Conservation (phyloP, 2,329 filamentous ascomycete genomes). For the Aspergillus clavatus region DNA sequence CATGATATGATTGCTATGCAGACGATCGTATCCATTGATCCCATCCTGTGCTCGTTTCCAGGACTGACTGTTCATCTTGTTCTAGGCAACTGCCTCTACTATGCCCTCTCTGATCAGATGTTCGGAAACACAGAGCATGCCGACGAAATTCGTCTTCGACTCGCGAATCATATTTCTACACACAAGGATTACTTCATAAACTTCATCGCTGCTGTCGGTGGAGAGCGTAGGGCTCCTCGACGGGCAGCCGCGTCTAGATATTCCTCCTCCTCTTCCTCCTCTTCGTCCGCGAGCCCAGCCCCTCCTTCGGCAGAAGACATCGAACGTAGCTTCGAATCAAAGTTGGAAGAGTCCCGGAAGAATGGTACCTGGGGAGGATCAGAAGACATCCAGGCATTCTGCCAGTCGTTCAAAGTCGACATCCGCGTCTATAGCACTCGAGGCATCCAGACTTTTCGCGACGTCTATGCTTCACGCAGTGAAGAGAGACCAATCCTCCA, state of each 20-base stretch:
- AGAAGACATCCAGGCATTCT: constrained; percentile 63
- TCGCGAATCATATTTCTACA: constrained; percentile 59
- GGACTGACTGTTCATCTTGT: constrained; percentile 20
- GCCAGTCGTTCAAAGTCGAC: constrained; percentile 56
- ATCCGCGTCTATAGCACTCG: constrained; percentile 55
- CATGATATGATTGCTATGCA: constrained; percentile 3
- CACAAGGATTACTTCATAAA: constrained; percentile 59
- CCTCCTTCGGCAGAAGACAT: constrained; percentile 49
- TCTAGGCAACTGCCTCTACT: constrained; percentile 65
- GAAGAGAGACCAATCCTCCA: constrained; percentile 44
- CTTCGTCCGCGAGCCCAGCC: constrained; percentile 41
- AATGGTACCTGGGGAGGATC: constrained; percentile 62
- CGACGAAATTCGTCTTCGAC: constrained; percentile 52
- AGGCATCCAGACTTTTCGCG: constrained; percentile 42
- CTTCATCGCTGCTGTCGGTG: constrained; percentile 56
- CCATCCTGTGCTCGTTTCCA: neutral
- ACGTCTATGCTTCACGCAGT: constrained; percentile 37
- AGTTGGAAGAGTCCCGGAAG: constrained; percentile 57
- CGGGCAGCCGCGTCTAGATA: constrained; percentile 46
- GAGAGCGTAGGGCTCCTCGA: constrained; percentile 55
- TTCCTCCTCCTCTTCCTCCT: constrained; percentile 44
- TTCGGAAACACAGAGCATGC: constrained; percentile 57
- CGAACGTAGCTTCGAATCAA: constrained; percentile 54
- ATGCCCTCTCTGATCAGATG: constrained; percentile 63
- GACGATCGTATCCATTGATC: neutral